Base-by-base conservation (phyloP, 768 basidiomycete genomes). In the Leccinum ochraceum region DNA sequence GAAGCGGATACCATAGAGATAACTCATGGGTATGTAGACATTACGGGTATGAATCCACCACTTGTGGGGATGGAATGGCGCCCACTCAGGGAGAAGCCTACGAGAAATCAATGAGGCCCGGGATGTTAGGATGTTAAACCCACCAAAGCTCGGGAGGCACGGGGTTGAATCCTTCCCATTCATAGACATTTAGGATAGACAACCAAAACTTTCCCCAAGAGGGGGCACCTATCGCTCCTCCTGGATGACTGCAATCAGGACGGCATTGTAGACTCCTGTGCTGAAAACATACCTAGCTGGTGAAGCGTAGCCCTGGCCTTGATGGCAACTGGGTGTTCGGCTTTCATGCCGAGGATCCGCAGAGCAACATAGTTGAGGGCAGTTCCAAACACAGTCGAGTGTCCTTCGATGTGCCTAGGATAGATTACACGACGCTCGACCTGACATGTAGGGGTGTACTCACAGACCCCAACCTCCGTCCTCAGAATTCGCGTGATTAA, bases 181-280 rank as follows among this genome's bases (percentile, higher is more conserved):
- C 93, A 69, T 98, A 98, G 11, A 90, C 91, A 66, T 95, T 96
- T 32, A 98, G 78, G 32, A 97, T 74, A 0, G 94, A 87, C 36
- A 99, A 78, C 95, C 96, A 99, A 70, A 95, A 95, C 74, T 98
- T 98, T 9, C 95, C 97, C 97, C 97, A 98, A 1, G 92, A 83
- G 3, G 92, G 93, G 37, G 85, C 83, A 32, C 84, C 86, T 9
- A 83, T 81, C 4, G 92, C 91, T 13, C 93, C 92, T n/a, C 93
- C 90, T 89, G 24, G 22, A 54, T 22, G 17, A 46, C 13, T 14
- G 28, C 4, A 44, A 34, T 60, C 53, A 54, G 24, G 24, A 56
- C 46, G 6, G 48, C 9, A 54, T 28, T 7, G 51, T 17, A 53
- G 14, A 11, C 0, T 46, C 17, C 6, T 17, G 6, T 17, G 20